Evolutionary conservation across 495 filamentous ascomycete genomes (phyloP).

Genomic region (Talaromyces nanjingensis): DNA sequence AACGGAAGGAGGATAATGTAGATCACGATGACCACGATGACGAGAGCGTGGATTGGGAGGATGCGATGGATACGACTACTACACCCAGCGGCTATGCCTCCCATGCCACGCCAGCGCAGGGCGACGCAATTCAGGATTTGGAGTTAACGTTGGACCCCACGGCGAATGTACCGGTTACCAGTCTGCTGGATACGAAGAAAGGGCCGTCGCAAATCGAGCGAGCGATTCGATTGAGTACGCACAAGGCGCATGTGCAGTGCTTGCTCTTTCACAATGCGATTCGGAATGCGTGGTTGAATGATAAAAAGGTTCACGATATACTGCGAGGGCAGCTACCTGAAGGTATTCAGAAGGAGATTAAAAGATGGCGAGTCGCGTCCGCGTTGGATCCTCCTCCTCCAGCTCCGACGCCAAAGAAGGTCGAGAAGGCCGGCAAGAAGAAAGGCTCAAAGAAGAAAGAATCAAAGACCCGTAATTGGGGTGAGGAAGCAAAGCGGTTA

Average conservation of each 20-base stretch:
- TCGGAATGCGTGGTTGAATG: constrained; percentile 81
- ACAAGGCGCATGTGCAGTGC: constrained; percentile 84
- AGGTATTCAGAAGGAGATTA: constrained; percentile 60
- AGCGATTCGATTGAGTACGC: constrained; percentile 65
- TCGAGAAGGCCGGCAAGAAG: constrained; percentile 36
- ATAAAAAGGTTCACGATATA: constrained; percentile 68
- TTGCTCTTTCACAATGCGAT: constrained; percentile 83
- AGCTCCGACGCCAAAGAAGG: constrained; percentile 21
- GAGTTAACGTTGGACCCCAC: constrained; percentile 68
- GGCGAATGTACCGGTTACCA: constrained; percentile 42
- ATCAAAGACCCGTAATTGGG: constrained; percentile 64
- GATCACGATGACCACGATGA: constrained; percentile 53
- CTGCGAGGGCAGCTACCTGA: constrained; percentile 64
- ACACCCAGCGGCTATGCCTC: constrained; percentile 13
- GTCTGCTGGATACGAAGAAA: constrained; percentile 66
- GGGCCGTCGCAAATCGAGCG: constrained; percentile 80
- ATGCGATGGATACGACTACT: constrained; percentile 53
- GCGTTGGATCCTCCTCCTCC: constrained; percentile 49
- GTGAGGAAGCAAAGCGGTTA: constrained; percentile 56
- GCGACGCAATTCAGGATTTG: constrained; percentile 46
- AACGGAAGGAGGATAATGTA: constrained; percentile 18
- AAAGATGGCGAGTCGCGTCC: constrained; percentile 63
- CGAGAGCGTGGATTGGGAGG: constrained; percentile 81
- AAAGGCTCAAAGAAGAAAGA: constrained; percentile 30
- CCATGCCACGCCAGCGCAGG: constrained; percentile 15